Percentiles rank a stretch among this genome's conserved stretches.
phyloP scores from a whole-genome alignment of 305 asterid genomes.

The Solanum hybrid region DNA sequence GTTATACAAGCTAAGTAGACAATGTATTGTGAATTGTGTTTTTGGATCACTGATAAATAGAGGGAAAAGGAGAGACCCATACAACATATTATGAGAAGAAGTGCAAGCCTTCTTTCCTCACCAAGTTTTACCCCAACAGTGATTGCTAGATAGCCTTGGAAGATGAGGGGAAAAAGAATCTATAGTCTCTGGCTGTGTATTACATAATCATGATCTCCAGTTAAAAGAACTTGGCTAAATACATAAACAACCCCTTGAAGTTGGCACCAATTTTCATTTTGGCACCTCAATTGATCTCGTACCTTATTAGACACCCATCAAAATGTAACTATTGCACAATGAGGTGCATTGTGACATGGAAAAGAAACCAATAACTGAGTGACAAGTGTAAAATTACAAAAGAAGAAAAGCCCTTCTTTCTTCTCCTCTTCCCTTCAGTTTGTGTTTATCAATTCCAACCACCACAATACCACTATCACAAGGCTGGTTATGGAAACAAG shows the following conservation, averaged over 20 bases:
- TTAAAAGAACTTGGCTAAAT: background rate
- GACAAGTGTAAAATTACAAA: background rate
- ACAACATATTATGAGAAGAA: background rate
- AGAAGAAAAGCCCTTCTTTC: background rate
- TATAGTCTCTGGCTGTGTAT: background rate
- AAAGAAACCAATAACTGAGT: background rate
- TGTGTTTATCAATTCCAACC: background rate
- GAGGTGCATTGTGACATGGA: background rate
- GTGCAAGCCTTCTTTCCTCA: background rate
- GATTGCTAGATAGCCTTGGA: background rate
- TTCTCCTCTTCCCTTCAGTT: background rate
- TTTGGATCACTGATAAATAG: background rate
- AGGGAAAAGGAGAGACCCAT: background rate
- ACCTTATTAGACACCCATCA: background rate
- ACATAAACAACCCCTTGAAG: background rate
- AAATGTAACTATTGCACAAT: background rate
- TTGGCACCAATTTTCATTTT: background rate
- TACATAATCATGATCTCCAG: background rate
- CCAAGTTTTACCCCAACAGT: background rate
- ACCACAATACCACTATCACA: background rate
- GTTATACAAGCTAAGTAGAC: background rate
- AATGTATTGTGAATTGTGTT: background rate
- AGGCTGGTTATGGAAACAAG: background rate
- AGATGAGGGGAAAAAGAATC: background rate
- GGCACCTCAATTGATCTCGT: background rate